phyloP scores from a whole-genome alignment of 352 stramenopile species.

The Phytophthora capsici region DNA sequence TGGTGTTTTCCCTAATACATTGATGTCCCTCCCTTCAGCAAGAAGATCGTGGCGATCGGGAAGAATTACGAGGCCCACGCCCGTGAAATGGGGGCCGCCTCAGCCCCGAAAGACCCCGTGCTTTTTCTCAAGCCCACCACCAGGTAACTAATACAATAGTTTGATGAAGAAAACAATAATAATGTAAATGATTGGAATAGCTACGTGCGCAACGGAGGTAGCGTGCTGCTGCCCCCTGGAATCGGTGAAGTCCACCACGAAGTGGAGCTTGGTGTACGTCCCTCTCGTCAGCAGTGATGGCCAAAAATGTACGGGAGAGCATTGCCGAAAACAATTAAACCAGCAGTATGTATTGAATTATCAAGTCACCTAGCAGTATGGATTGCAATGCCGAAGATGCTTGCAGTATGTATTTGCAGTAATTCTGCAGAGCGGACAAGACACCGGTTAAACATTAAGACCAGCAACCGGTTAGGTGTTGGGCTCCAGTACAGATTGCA shows the following conservation, averaged over 20 bases:
- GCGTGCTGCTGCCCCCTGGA: slow-evolving; percentile 66
- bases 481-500: no score
- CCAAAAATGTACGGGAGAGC: no score
- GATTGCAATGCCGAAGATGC: no score
- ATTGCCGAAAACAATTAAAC: no score
- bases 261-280: slow-evolving; percentile 77
- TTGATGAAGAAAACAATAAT: neutral
- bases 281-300: neutral
- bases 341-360: no score
- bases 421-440: no score
- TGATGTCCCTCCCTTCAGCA: slow-evolving; percentile 37
- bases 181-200: slow-evolving; percentile 20
- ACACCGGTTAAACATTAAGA: no score
- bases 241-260: slow-evolving; percentile 86
- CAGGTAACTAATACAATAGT: slow-evolving; percentile 28
- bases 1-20: neutral
- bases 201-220: slow-evolving; percentile 67
- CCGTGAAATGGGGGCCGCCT: slow-evolving; percentile 74
- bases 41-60: slow-evolving; percentile 86
- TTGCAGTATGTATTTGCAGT: no score
- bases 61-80: slow-evolving; percentile 89
- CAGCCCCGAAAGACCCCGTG: slow-evolving; percentile 73
- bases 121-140: slow-evolving; percentile 87
- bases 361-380: no score
- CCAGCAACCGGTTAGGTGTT: no score